Evolutionary conservation across 495 filamentous ascomycete species (phyloP), one percentile per base, ranked within the genome.

Genomic region (Penicillium roqueforti): DNA sequence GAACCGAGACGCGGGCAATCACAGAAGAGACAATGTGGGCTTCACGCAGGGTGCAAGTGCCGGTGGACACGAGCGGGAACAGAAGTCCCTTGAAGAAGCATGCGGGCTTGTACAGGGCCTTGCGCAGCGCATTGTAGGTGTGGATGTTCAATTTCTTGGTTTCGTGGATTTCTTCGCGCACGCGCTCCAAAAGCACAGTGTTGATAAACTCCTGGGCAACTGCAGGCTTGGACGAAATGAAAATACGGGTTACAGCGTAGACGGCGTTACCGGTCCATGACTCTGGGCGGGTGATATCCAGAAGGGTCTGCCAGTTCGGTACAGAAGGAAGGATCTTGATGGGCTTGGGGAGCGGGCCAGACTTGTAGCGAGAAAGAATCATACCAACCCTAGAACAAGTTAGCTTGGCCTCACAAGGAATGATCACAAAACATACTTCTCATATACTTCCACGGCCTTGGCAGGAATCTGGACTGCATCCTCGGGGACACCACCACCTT

Each of bases 31-130:
- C 78, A 59, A 97, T 96, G 57, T 91, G 85, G 1, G 93, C 93
- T 72, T 98, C 93, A 29, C 91, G 81, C 40, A 97, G 71, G 4
- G 91, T 92, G 74, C 91, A 95, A 25, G 83, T 89, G 9, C 88
- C 77, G 50, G 80, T 82, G 14, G 78, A 79, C 0, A 92, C 86
- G 10, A 98, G 78, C 4, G 95, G 95, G 63, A 97, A 97, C 6
- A 98, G 76, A 56, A 97, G 82, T 1, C 93, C 93, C 69, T 97
- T 97, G 78, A 99, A 97, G 73, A 95, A 99, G 20, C 90, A 89
- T 0, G 90, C 88, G 2, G 93, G 95, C 65, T 97, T 97, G 77
- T 96, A 99, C 8, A 97, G 78, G 3, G 85, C 84, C 65, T 95
- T 95, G 69, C 95, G 96, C 42, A 98, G 75, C 2, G 89, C 83